Base-by-base conservation (phyloP, 2,329 filamentous ascomycete species). In the Alternaria infectoria region DNA sequence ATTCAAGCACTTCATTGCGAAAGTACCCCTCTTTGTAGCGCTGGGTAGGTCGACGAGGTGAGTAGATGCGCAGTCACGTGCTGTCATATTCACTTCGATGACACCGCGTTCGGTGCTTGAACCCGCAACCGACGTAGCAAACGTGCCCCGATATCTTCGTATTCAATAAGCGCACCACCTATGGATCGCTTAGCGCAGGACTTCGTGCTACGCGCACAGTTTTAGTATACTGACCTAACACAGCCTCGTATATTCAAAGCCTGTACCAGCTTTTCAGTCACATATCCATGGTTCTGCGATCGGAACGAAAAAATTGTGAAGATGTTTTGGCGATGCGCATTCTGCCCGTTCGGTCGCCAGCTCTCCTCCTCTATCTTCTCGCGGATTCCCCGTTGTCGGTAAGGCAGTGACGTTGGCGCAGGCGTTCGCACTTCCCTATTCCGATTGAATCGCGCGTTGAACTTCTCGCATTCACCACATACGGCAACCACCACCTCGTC, bases 291-390 rank as follows among this genome's bases (percentile, higher is more conserved):
- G 30, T n/a, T n/a, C n/a, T n/a, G n/a, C n/a, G n/a, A n/a, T n/a
- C n/a, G n/a, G n/a, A n/a, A n/a, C n/a, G n/a, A n/a, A n/a, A n/a
- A n/a, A n/a, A n/a, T n/a, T n/a, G n/a, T n/a, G n/a, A n/a, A n/a
- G n/a, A n/a, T n/a, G n/a, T n/a, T n/a, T n/a, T n/a, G 5, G n/a
- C 43, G n/a, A n/a, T 4, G 50, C 50, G 23, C 15, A 28, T n/a
- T 0, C 2, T 4, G 8, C 0, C 1, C 46, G 46, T 49, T 49
- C 10, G 25, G 0, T 3, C 15, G n/a, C 5, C 9, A n/a, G 10
- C n/a, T 47, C 9, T 26, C 23, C 9, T 5, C 45, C 3, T 32
- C 6, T 3, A 3, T 10, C 23, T 47, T 10, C n/a, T 26, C 12
- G 3, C n/a, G 9, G 8, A 15, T 7, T n/a, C n/a, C n/a, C n/a